Conservation (phyloP, 2,329 filamentous ascomycete species). For the Xylariaceae sp. region DNA sequence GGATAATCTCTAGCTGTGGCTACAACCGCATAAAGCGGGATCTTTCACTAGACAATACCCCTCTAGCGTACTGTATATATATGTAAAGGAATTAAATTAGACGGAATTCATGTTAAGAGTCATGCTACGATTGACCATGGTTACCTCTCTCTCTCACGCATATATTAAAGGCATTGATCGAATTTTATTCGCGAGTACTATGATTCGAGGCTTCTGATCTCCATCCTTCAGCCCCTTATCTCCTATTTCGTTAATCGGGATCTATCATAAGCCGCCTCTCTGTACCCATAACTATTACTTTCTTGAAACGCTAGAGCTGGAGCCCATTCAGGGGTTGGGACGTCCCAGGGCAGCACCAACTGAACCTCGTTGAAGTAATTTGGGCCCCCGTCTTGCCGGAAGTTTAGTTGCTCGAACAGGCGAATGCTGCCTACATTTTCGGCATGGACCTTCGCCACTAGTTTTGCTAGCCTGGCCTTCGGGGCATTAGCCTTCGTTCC, state of each 20-base stretch:
- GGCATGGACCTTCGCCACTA: constrained; percentile 66
- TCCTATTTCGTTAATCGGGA: constrained; percentile 15
- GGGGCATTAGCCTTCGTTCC: neutral
- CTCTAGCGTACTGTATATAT: too few species aligned
- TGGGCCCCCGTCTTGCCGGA: constrained; percentile 55
- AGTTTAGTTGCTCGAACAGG: constrained; percentile 59
- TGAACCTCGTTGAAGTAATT: constrained; percentile 68
- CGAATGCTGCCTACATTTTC: constrained; percentile 58
- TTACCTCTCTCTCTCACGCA: too few species aligned
- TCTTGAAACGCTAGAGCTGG: neutral
- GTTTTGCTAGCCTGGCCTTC: constrained; percentile 46
- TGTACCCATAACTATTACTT: constrained; percentile 1
- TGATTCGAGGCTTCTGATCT: too few species aligned
- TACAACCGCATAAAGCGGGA: too few species aligned
- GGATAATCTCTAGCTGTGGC: too few species aligned
- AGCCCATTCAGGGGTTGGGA: constrained; percentile 17
- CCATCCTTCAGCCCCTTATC: neutral
- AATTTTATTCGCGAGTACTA: too few species aligned
- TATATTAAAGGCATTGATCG: too few species aligned
- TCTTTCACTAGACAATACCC: too few species aligned
- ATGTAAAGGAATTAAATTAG: too few species aligned
- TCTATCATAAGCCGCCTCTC: constrained; percentile 28
- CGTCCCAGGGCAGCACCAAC: constrained; percentile 50
- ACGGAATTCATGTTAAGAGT: too few species aligned
- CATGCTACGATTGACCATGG: too few species aligned